A percentile compares a stretch with the other conserved stretches of the same genome.
phyloP scores from a whole-genome alignment of 257 asterid species.

The Solanum ahanhuiri region DNA sequence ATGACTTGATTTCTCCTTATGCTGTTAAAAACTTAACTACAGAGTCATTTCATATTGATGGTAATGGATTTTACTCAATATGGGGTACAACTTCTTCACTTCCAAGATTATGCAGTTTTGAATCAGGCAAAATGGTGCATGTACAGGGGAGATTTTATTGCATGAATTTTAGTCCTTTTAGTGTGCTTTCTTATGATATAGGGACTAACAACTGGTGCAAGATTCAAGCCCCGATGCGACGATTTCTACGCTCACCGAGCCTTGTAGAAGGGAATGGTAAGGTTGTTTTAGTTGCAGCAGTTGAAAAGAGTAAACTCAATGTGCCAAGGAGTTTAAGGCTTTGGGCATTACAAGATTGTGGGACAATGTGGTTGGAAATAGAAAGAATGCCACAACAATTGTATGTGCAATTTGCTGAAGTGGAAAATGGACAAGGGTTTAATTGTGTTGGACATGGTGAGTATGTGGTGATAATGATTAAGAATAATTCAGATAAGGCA shows the following conservation, averaged over 20 bases:
- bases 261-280: slow-evolving; percentile 49
- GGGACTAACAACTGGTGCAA: slow-evolving; percentile 53
- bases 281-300: slow-evolving; percentile 67
- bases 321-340: slow-evolving; percentile 78
- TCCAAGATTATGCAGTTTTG: slow-evolving; percentile 81
- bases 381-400: slow-evolving; percentile 97
- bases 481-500: slow-evolving; percentile 38
- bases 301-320: slow-evolving; percentile 88
- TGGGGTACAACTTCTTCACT: slow-evolving; percentile 90
- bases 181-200: slow-evolving; percentile 51
- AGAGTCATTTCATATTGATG: slow-evolving; percentile 80
- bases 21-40: slow-evolving; percentile 85
- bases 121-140: slow-evolving; percentile 77
- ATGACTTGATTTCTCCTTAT: slow-evolving; percentile 76
- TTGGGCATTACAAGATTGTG: slow-evolving; percentile 67
- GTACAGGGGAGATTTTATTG: slow-evolving; percentile 63
- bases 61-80: slow-evolving; percentile 77
- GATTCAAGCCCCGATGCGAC: slow-evolving; percentile 89
- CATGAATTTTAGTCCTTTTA: slow-evolving; percentile 95
- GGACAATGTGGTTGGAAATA: slow-evolving; percentile 63
- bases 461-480: slow-evolving; percentile 36
- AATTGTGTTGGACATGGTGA: slow-evolving; percentile 69
- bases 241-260: slow-evolving; percentile 77
- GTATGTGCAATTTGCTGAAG: slow-evolving; percentile 52
- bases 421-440: slow-evolving; percentile 67